Base-by-base conservation (phyloP, 495 filamentous ascomycete species). In the Penicillium cataractarum region DNA sequence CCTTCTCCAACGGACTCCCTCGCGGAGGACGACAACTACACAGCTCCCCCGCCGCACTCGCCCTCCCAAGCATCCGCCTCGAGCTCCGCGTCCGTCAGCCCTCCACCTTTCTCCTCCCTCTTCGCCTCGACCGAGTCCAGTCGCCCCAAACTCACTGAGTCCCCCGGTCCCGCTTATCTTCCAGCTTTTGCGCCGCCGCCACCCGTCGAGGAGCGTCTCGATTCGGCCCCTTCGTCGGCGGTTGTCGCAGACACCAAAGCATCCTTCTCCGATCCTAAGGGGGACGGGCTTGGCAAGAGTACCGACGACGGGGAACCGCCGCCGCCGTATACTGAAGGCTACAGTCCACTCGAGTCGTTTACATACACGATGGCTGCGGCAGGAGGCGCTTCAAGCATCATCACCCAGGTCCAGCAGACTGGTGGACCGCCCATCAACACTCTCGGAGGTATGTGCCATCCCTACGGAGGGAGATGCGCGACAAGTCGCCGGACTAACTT, bases 341-440 rank as follows among this genome's bases (percentile, higher is more conserved):
- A 83, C 59, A 97, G 92, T 77, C 96, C 96, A 54, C 87, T 99
- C 75, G 86, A 90, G 50, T 92, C 90, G 49, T 99, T 99, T 71
- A 90, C 91, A 68, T 99, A 97, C 87, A 88, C 96, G 67, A 98
- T 98, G 96, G 92, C 93, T 77, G 90, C 92, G 72, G 92, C 93
- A 76, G 93, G 92, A 83, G 95, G 93, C 77, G 91, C 93, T 66
- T 89, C 94, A 79, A 97, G 94, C 86, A 96, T 99, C 72, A 93
- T 99, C 77, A 99, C 95, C 76, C 95, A 99, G 80, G 95, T 99
- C 57, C 92, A 95, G 70, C 95, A 97, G 76, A 88, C 90, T 64
- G 94, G 90, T 60, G 83, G 84, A 24, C 91, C 92, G 65, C 90
- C 92, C 15, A 88, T 97, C 58, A 96, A 93, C 74, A 89, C 89